A percentile compares a stretch with the other conserved stretches of the same genome.
phyloP scores from a whole-genome alignment of 1,284 basidiomycete species.

The Cutaneotrichosporon sp. region DNA sequence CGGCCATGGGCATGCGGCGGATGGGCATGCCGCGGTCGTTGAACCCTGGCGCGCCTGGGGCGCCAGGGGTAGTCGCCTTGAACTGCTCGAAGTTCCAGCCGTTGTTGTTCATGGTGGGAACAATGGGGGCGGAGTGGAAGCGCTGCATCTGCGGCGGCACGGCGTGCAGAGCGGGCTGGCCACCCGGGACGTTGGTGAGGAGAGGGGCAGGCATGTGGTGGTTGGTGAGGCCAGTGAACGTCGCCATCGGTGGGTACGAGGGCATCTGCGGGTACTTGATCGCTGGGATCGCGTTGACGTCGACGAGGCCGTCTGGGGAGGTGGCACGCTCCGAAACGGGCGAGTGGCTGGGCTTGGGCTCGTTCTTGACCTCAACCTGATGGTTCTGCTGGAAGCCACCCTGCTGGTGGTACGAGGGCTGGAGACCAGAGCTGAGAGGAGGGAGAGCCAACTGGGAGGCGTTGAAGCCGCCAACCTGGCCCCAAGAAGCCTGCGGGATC shows the following conservation, averaged over 20 bases:
- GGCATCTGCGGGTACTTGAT: constrained; percentile 25
- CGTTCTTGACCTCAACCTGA: constrained; percentile 6
- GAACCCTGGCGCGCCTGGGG: constrained; percentile 4
- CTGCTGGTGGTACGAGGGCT: constrained; percentile 24
- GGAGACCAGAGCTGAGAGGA: constrained; percentile 17
- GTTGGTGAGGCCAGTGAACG: constrained; percentile 15
- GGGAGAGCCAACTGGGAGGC: constrained; percentile 36
- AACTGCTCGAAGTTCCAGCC: constrained; percentile 29
- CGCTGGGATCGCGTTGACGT: constrained; percentile 34
- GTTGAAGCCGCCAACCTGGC: constrained; percentile 32
- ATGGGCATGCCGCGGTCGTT: constrained; percentile 18
- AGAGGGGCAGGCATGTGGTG: constrained; percentile 15
- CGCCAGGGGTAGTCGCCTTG: constrained; percentile 18
- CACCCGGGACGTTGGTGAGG: constrained; percentile 7
- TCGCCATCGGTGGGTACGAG: constrained; percentile 20
- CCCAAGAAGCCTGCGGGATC: constrained; percentile 14
- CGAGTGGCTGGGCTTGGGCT: constrained; percentile 13
- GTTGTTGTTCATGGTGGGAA: constrained; percentile 33
- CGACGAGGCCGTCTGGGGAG: constrained; percentile 30
- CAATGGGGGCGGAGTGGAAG: constrained; percentile 44
- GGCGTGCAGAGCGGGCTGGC: constrained; percentile 30
- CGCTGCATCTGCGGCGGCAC: constrained; percentile 45
- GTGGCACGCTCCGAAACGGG: constrained; percentile 17
- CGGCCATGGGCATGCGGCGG: constrained; percentile 12
- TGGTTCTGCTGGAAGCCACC: constrained; percentile 7